Percentiles rank a stretch among this genome's conserved stretches.
These are phyloP conservation scores for Plasmodium berghei DNA, from an alignment of 169 alveolate species.

Conservation along the genomic window DNA sequence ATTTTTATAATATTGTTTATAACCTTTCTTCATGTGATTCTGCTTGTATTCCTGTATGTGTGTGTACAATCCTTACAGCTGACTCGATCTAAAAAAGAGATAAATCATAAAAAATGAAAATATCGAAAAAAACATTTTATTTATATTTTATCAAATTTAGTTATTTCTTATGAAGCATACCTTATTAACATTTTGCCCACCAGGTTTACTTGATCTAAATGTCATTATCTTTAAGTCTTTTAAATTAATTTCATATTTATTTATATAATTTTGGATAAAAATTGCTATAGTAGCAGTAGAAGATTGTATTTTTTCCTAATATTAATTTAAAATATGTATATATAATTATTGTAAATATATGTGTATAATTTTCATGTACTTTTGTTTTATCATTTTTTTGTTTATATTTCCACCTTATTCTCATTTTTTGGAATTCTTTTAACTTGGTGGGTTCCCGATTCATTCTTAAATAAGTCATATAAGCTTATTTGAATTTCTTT, in stretches of 20 bases:
- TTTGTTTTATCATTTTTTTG: background rate
- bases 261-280: conserved; percentile 69
- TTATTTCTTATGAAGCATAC: conserved; percentile 28
- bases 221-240: conserved; percentile 83
- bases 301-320: conserved; percentile 84
- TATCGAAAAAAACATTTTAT: too few relatives aligned
- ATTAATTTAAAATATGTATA: background rate
- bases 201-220: conserved; percentile 86
- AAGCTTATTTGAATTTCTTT: conserved; percentile 48
- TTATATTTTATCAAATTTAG: too few relatives aligned
- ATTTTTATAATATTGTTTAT: background rate
- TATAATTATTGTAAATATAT: background rate
- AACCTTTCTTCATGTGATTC: conserved; percentile 71
- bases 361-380: background rate
- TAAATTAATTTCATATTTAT: conserved; percentile 72
- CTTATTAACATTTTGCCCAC: conserved; percentile 88
- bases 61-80: conserved; percentile 51
- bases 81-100: conserved; percentile 38
- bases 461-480: conserved; percentile 82
- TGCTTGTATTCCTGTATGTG: conserved; percentile 35
- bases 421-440: conserved; percentile 84
- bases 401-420: conserved; percentile 68
- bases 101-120: background rate
- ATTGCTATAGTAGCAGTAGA: conserved; percentile 88
- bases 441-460: conserved; percentile 86